phyloP scores from a whole-genome alignment of 108 stramenopile genomes.

The Cyclotella choctawhatcheeana region DNA sequence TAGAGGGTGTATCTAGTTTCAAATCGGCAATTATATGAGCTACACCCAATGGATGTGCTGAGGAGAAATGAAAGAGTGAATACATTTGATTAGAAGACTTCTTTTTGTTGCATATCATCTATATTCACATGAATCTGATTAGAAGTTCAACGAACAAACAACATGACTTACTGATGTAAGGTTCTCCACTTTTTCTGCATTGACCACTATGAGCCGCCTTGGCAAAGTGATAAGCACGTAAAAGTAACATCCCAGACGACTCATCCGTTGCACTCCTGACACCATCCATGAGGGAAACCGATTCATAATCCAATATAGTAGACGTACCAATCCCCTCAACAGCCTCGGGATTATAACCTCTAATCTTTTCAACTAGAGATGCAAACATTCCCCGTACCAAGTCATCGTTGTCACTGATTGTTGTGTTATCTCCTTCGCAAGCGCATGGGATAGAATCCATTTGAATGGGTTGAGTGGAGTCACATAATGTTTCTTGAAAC shows the following conservation, averaged over 20 bases:
- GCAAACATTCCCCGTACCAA: conserved; percentile 10
- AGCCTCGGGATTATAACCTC: conserved; percentile 19
- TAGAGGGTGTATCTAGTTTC: conserved; percentile 21
- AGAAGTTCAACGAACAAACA: background rate
- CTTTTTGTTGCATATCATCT: too few relatives aligned
- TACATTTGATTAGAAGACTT: too few relatives aligned
- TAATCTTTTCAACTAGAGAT: conserved; percentile 19
- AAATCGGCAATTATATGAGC: conserved; percentile 42
- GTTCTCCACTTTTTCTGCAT: conserved; percentile 25
- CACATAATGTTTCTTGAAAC: background rate
- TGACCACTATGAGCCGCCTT: conserved; percentile 18
- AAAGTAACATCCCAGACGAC: conserved; percentile 9
- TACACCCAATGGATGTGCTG: conserved; percentile 29
- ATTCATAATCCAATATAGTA: background rate
- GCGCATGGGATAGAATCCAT: background rate
- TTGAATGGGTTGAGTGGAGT: background rate
- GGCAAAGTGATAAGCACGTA: conserved; percentile 25
- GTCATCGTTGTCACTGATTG: conserved; percentile 7
- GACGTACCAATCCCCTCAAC: conserved; percentile 8
- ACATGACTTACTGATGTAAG: conserved; percentile 20
- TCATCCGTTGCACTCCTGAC: background rate
- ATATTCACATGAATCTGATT: conserved; percentile 15
- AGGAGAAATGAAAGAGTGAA: background rate
- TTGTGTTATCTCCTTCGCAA: background rate
- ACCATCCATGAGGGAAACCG: background rate